Evolutionary conservation across 2,329 filamentous ascomycete species (phyloP), one percentile per base, ranked within the genome.

Genomic region (Alternaria conjuncta): DNA sequence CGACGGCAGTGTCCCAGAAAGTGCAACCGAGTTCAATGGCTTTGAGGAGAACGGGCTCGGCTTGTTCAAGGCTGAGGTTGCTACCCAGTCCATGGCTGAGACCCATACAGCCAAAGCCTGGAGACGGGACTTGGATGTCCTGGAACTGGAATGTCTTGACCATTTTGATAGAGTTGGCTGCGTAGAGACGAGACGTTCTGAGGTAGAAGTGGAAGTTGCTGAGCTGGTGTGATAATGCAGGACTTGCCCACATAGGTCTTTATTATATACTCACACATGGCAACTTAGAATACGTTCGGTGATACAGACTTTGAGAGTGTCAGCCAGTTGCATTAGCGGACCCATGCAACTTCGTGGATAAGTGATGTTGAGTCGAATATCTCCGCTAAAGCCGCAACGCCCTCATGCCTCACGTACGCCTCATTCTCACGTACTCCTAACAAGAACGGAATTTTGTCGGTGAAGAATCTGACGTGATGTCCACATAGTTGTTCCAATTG

Each of bases 91-190:
- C 83, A 32, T 79, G 78, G 55, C 68, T 79, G 55, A 83, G 66
- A 3, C 86, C 85, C 86, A 88, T 88, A n/a, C 84, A 77, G n/a
- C 86, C 85, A 36, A 87, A 83, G 20, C 86, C 86, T 11, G 87
- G 70, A 7, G 79, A 78, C 2, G 84, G 80, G 28, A 89, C 83
- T 21, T 81, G n/a, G 6, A 70, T 21, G 45, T 67, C 66, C 11
- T 60, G 51, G 41, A 74, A 75, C 12, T 59, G 69, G 36, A 73
- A 43, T 53, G 67, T 70, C 50, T 74, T 70, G 49, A 65, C 63
- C 68, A 72, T 74, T 32, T 21, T 49, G 46, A 23, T 15, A 5
- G 6, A n/a, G 18, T 28, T 20, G 18, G 21, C 13, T 7, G 12
- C 2, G 25, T 12, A 0, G n/a, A 18, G 36, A 41, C 5, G 15